Evolutionary conservation across 495 filamentous ascomycete genomes (phyloP).

Genomic region (Pyrenula massariospora): DNA sequence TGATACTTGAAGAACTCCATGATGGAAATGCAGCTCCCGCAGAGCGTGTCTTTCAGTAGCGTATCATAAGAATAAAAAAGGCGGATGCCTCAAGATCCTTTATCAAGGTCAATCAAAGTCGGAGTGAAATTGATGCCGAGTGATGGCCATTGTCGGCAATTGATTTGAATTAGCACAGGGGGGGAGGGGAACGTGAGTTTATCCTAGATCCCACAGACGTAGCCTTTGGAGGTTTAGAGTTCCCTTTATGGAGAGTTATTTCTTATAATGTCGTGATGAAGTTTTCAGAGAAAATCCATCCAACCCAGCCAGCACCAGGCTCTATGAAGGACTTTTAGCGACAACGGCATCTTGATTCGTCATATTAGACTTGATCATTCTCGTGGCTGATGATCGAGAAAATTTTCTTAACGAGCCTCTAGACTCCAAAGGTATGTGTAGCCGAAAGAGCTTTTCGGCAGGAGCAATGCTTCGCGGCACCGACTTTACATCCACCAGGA

Average conservation of each 20-base stretch:
- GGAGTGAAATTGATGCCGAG: background rate
- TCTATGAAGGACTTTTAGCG: background rate
- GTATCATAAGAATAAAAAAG: background rate
- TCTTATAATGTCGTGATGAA: background rate
- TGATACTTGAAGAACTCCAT: too few relatives aligned
- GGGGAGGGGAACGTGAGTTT: background rate
- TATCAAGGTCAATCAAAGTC: background rate
- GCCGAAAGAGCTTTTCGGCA: too few relatives aligned
- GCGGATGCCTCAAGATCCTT: background rate
- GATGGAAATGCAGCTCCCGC: too few relatives aligned
- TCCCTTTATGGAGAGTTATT: too few relatives aligned
- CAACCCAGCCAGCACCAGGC: background rate
- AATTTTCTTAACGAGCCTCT: too few relatives aligned
- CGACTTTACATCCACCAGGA: too few relatives aligned
- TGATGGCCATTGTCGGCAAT: background rate
- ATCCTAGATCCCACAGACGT: background rate
- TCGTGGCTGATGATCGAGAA: background rate
- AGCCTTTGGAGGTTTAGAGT: background rate
- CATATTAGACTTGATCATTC: background rate
- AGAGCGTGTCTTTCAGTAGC: background rate
- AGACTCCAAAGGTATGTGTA: too few relatives aligned
- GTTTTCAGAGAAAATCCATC: background rate
- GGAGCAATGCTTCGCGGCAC: too few relatives aligned
- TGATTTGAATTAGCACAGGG: background rate
- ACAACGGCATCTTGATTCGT: background rate